These are phyloP conservation scores for Spathaspora girioi DNA, from an alignment of 805 yeast species.

Conservation along the genomic window DNA sequence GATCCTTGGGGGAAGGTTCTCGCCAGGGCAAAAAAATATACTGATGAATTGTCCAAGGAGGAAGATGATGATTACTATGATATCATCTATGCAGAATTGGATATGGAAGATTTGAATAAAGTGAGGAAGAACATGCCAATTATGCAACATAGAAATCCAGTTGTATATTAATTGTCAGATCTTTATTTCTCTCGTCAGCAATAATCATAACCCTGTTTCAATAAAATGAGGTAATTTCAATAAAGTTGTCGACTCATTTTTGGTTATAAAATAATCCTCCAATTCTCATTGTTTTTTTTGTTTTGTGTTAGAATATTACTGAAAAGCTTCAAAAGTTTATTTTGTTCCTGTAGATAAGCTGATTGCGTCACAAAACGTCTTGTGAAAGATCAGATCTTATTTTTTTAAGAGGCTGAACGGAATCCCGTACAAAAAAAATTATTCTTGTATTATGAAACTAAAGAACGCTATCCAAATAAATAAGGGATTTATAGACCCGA, in stretches of 20 bases:
- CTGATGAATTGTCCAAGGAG: slow-evolving; percentile 21
- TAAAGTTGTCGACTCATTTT: too few species aligned
- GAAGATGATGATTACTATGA: slow-evolving; percentile 36
- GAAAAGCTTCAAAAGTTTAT: too few species aligned
- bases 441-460: background rate
- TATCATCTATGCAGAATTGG: slow-evolving; percentile 62
- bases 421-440: too few species aligned
- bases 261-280: too few species aligned
- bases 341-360: background rate
- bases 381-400: background rate
- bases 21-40: slow-evolving; percentile 41
- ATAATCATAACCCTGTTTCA: background rate
- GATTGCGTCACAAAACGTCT: background rate
- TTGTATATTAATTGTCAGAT: slow-evolving; percentile 28
- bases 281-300: background rate
- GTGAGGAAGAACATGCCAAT: slow-evolving; percentile 74
- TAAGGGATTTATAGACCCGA: background rate
- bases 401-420: too few species aligned
- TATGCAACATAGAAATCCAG: slow-evolving; percentile 67
- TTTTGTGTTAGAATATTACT: too few species aligned
- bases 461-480: background rate
- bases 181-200: too few species aligned
- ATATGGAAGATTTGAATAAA: slow-evolving; percentile 42
- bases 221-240: background rate
- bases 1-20: slow-evolving; percentile 89